Evolutionary conservation across 768 basidiomycete species (phyloP).

Genomic region (Mycena indigotica): DNA sequence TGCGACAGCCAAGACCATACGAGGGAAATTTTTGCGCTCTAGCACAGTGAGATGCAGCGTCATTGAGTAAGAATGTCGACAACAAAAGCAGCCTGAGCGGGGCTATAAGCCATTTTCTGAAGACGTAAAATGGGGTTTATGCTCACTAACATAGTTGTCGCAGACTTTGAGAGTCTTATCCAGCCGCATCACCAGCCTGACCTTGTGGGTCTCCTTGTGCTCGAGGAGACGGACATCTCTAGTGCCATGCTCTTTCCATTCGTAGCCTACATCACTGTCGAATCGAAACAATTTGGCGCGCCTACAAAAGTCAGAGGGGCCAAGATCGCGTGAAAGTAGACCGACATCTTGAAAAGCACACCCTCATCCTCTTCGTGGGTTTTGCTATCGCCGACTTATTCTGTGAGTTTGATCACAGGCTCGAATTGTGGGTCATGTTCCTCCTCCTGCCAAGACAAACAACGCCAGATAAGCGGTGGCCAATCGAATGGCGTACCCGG

Average conservation of each 20-base stretch:
- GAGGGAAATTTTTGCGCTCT: too few relatives aligned
- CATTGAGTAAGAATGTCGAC: too few relatives aligned
- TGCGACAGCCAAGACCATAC: too few relatives aligned
- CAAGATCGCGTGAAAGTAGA: conserved; percentile 41
- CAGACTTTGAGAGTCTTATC: conserved; percentile 99
- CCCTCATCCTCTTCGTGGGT: conserved; percentile 95
- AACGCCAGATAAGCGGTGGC: conserved; percentile 6
- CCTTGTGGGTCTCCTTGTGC: conserved; percentile 87
- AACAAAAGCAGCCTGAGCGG: too few relatives aligned
- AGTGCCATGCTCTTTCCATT: conserved; percentile 99
- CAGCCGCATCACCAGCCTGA: conserved; percentile 97
- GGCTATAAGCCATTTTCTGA: too few relatives aligned
- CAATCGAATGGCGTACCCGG: conserved; percentile 54
- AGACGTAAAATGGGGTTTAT: conserved; percentile 28
- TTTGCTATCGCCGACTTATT: conserved; percentile 93
- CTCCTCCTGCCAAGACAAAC: conserved; percentile 54
- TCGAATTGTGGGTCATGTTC: conserved; percentile 92
- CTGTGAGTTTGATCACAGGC: conserved; percentile 94
- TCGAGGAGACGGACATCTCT: conserved; percentile 91
- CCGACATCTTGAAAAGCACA: conserved; percentile 93
- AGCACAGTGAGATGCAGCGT: too few relatives aligned
- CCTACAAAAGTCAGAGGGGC: conserved; percentile 59
- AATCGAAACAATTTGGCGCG: conserved; percentile 99
- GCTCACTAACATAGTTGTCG: conserved; percentile 91
- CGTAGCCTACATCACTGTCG: conserved; percentile 63